Evolutionary conservation across 2,329 filamentous ascomycete genomes (phyloP).

Genomic region (Neospermospora avenae): DNA sequence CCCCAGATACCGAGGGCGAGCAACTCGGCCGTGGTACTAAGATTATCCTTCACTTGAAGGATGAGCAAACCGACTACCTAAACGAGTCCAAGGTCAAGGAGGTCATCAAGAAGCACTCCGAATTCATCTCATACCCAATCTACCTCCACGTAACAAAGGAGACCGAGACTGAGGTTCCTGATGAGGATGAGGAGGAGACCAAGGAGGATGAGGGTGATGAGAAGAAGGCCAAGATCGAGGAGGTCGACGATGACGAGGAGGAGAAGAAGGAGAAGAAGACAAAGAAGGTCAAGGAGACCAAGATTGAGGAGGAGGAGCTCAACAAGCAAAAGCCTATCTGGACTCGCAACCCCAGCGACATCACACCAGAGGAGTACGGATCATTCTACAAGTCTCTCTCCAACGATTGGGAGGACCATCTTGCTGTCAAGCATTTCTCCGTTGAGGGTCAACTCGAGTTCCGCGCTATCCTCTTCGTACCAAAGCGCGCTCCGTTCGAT

Average conservation of each 20-base stretch:
- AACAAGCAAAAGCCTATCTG: slow-evolving; percentile 99
- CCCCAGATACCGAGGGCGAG: slow-evolving; percentile 85
- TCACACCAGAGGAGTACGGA: slow-evolving; percentile 93
- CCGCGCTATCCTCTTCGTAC: slow-evolving; percentile 98
- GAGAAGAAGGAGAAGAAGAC: slow-evolving; percentile 95
- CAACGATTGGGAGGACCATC: slow-evolving; percentile 99
- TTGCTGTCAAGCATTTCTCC: slow-evolving; percentile 99
- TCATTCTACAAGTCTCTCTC: slow-evolving; percentile 99
- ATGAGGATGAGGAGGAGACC: slow-evolving; percentile 79
- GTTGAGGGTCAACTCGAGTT: slow-evolving; percentile 99
- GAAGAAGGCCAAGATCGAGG: slow-evolving; percentile 95
- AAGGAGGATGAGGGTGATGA: slow-evolving; percentile 75
- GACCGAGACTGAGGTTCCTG: slow-evolving; percentile 97
- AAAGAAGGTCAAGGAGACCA: slow-evolving; percentile 99
- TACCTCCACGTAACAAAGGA: slow-evolving; percentile 99
- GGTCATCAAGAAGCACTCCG: slow-evolving; percentile 99
- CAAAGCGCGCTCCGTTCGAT: slow-evolving; percentile 98
- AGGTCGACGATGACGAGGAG: slow-evolving; percentile 83
- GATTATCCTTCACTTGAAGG: slow-evolving; percentile 98
- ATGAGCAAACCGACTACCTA: slow-evolving; percentile 97
- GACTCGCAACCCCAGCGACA: slow-evolving; percentile 96
- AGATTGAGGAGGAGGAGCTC: slow-evolving; percentile 98
- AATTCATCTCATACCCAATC: slow-evolving; percentile 99
- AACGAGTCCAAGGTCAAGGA: slow-evolving; percentile 99
- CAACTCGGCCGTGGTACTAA: slow-evolving; percentile 91